These are phyloP conservation scores for Zygotorulaspora sp. DNA, from an alignment of 805 yeast species.

Conservation along the genomic window DNA sequence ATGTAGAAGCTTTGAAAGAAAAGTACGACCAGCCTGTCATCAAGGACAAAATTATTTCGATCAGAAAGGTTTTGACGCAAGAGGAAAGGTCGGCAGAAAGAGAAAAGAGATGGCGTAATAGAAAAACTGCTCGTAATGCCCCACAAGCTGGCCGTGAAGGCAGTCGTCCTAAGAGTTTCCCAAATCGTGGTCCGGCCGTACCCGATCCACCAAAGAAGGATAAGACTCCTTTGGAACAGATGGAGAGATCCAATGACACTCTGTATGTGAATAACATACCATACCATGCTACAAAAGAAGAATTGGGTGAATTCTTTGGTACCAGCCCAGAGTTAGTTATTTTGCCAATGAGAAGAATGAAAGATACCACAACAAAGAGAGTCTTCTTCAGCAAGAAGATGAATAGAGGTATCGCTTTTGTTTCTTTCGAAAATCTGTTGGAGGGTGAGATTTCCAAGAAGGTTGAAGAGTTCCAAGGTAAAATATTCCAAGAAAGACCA, in stretches of 20 bases:
- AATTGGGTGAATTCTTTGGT: conserved; percentile 49
- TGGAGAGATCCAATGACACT: conserved; percentile 45
- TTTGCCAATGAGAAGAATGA: conserved; percentile 45
- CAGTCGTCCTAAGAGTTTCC: conserved; percentile 13
- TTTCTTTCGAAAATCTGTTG: conserved; percentile 41
- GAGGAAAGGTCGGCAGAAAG: conserved; percentile 22
- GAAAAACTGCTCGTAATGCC: conserved; percentile 15
- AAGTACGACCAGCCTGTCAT: conserved; percentile 30
- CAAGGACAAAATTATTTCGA: conserved; percentile 33
- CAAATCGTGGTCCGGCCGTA: conserved; percentile 19
- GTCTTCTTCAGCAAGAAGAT: conserved; percentile 37
- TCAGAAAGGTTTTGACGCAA: conserved; percentile 29
- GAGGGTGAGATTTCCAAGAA: conserved; percentile 56
- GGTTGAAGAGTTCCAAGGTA: conserved; percentile 63
- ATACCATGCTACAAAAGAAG: conserved; percentile 55
- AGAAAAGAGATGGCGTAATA: conserved; percentile 12
- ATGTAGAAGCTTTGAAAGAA: conserved; percentile 29
- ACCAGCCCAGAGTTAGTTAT: conserved; percentile 45
- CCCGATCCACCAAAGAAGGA: conserved; percentile 30
- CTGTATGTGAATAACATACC: conserved; percentile 61
- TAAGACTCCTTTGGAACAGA: conserved; percentile 37
- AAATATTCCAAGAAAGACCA: conserved; percentile 58
- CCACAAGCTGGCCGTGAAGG: conserved; percentile 13
- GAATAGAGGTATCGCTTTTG: conserved; percentile 57
- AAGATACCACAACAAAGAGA: conserved; percentile 31